These are phyloP conservation scores for Edaphochlamys debaryana DNA, from an alignment of 139 green algal species.

Conservation along the genomic window DNA sequence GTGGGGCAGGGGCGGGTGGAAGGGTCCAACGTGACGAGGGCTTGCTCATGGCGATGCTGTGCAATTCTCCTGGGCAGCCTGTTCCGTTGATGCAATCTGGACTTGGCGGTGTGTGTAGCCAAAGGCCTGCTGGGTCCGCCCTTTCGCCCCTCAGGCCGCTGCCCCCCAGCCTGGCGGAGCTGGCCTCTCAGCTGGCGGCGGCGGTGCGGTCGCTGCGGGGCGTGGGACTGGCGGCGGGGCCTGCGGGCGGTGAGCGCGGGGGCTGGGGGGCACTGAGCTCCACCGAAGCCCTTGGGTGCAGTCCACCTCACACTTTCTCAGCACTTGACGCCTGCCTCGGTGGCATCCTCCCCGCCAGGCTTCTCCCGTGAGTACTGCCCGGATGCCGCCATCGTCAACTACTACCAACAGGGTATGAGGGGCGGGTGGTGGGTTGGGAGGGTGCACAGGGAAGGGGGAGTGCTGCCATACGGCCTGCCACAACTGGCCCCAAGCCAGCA, in stretches of 20 bases:
- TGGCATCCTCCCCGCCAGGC: neutral
- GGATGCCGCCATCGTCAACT: slow-evolving; percentile 93
- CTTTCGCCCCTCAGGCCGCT: neutral
- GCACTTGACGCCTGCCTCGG: neutral
- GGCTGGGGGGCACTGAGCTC: no score
- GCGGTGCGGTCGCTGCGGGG: neutral
- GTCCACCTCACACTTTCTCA: neutral
- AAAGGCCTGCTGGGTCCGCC: neutral
- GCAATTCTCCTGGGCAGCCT: no score
- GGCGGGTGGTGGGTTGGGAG: no score
- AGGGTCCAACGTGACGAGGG: no score
- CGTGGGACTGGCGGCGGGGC: neutral
- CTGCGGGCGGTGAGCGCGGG: neutral
- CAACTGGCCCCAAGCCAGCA: no score
- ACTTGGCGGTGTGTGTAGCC: neutral
- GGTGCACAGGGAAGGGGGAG: neutral
- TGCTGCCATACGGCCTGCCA: neutral
- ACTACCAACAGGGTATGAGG: slow-evolving; percentile 75
- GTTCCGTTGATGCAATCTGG: neutral
- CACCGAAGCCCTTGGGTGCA: neutral
- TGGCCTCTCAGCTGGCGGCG: slow-evolving; percentile 9
- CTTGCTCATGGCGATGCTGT: neutral
- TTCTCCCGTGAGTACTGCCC: slow-evolving; percentile 45
- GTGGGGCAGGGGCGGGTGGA: neutral
- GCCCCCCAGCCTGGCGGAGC: slow-evolving; percentile 2